Evolutionary conservation across 148 eudicot species (phyloP), one percentile per base, ranked within the genome.

Genomic region (Silene conica): DNA sequence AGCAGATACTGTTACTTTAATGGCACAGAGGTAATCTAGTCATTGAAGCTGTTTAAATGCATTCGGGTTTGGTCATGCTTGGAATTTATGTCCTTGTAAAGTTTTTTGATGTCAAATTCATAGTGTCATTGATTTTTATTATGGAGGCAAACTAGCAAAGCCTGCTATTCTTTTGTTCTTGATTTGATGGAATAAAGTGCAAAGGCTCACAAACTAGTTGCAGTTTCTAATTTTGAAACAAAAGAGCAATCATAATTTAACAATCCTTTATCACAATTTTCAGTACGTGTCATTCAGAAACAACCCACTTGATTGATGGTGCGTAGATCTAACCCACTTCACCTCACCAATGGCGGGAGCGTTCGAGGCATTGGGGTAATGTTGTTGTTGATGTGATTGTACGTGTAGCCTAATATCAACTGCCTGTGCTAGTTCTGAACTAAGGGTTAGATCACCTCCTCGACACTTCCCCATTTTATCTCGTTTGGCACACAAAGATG

Each of bases 1-100:
- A 73, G 85, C 98, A 58, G 98, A 94, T 74, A 92, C 98, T 19
- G 98, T 94, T 20, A 79, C 92, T 70, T 83, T 92, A 31, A 94
- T 92, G 98, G 97, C 93, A 57, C 97, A 88, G 76, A 90, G 98
- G 98, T 94, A 79, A 23, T 25, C 34, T 18, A 52, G 16, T 46
- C 19, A 31, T 46, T 76, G 2, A 23, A 52, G 26, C 25, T 10
- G 25, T 45, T 67, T 34, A 15, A 38, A 38, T 19, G 63, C 5
- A 6, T 21, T 60, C 12, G 22, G 21, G n/a, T 7, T 64, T 64
- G 68, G 12, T 18, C 31, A 64, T 64, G 28, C 8, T 10, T 60
- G 64, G 12, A 22, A 5, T 21, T 60, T 21, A 1, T 60, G 31
- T 10, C 23, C 5, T 50, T 0, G 2, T 48, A 13, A 9, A 50